Base-by-base conservation (phyloP, 2,329 filamentous ascomycete genomes). In the Claviceps cyperi region DNA sequence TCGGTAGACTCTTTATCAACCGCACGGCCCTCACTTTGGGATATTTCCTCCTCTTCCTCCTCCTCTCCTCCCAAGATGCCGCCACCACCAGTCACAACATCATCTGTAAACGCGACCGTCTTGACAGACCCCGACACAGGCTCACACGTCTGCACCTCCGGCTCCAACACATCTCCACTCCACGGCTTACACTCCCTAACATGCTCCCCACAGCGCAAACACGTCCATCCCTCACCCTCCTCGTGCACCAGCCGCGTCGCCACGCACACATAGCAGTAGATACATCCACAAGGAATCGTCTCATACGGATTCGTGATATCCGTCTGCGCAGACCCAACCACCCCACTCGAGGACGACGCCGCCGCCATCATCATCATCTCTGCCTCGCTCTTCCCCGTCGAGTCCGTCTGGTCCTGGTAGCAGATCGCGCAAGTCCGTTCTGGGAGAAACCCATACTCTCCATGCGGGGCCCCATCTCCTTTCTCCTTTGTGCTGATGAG, bases 301-400 rank as follows among this genome's bases (percentile, higher is more conserved):
- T 95, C 88, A 64, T 98, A 98, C 0, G 92, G 90, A 63, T 97
- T 98, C 4, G 91, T 96, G 54, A 97, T 83, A 60, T 97, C 92
- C 0, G 90, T 96, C 56, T 89, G 84, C 6, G 87, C 86, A 17
- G 86, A 94, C 17, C 90, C 91, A 41, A 94, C 76, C 11, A 95
- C 84, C 14, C 90, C 89, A 53, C 82, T 81, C 9, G 38, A 40
- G 4, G 81, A 80, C 11, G 80, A 75, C 2, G 81, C 77, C 1
- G 81, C 78, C 1, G 84, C 81, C 56, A 95, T 71, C 3, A 90
- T 71, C 57, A 94, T 88, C 44, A 77, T 81, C 67, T 94, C 89
- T 2, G 80, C 80, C 1, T 79, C 77, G 1, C 28, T 28, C 28
- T 28, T 28, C 28, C 28, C 28, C 28, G 81, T 75, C 2, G 69